phyloP scores from a whole-genome alignment of 225 moss, liverwort and hornwort genomes.

The Straminergon stramineum region DNA sequence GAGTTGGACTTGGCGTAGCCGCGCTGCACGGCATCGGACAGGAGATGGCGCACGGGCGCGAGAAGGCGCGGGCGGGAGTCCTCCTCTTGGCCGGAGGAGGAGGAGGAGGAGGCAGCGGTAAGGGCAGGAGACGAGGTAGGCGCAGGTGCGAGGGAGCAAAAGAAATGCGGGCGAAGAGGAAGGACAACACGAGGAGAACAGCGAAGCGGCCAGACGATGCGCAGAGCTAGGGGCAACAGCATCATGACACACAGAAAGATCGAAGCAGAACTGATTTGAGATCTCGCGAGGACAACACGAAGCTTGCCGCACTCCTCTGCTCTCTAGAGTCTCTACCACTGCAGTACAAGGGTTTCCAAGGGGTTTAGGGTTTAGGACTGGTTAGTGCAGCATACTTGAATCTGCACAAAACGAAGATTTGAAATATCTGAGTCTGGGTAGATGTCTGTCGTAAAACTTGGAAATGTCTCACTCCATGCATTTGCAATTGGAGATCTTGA shows the following conservation, averaged over 20 bases:
- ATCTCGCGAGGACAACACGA: not conserved
- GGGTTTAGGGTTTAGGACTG: not conserved
- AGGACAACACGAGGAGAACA: not conserved
- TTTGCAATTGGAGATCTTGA: not conserved
- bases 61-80: constrained; percentile 26
- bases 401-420: not conserved
- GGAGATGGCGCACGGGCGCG: constrained; percentile 36
- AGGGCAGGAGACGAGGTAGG: not conserved
- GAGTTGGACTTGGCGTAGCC: constrained; percentile 48
- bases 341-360: not conserved
- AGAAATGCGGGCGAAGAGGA: not conserved
- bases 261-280: not conserved
- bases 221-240: not conserved
- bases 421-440: not conserved
- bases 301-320: not conserved
- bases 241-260: not conserved
- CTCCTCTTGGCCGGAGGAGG: not conserved
- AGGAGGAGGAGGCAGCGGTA: not conserved
- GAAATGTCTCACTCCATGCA: not conserved
- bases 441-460: not conserved
- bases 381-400: not conserved
- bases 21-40: constrained; percentile 26
- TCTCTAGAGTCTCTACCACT: not conserved
- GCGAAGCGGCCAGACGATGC: not conserved
- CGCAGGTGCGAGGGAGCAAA: not conserved